Conservation (phyloP, 495 filamentous ascomycete genomes). For the Parathielavia hyrcaniae region DNA sequence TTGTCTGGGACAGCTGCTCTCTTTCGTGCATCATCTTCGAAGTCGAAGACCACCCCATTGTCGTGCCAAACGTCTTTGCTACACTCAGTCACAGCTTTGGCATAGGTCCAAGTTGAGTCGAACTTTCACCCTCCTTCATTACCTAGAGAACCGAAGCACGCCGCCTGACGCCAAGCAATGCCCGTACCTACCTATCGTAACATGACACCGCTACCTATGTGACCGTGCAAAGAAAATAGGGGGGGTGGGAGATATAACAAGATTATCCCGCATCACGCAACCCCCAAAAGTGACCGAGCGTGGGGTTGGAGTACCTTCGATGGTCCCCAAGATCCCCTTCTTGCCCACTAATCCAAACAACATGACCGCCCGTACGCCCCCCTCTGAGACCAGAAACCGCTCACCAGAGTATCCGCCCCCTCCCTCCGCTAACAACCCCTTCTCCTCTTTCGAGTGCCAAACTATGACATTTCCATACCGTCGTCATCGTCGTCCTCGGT, state of each 20-base stretch:
- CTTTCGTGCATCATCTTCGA: too few species aligned
- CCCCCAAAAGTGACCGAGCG: not conserved
- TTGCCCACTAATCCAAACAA: not conserved
- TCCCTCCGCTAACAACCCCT: not conserved
- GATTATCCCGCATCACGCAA: not conserved
- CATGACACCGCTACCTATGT: not conserved
- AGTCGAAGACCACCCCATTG: too few species aligned
- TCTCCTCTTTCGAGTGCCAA: conserved; percentile 12
- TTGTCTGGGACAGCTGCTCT: not conserved
- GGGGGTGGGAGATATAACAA: not conserved
- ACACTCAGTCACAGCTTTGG: not conserved
- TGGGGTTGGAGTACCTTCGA: not conserved
- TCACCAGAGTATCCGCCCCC: not conserved
- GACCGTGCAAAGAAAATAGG: not conserved
- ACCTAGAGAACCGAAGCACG: not conserved
- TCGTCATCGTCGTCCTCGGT: conserved; percentile 68
- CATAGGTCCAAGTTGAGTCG: not conserved
- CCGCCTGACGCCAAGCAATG: conserved; percentile 13
- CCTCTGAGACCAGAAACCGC: not conserved
- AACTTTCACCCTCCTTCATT: not conserved
- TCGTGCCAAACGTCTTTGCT: too few species aligned
- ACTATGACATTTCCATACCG: conserved; percentile 45
- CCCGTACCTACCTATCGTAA: conserved; percentile 1
- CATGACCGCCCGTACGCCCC: too few species aligned
- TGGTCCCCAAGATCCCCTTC: not conserved